Evolutionary conservation across 2,329 filamentous ascomycete species (phyloP).

Genomic region (Alternaria sp.): DNA sequence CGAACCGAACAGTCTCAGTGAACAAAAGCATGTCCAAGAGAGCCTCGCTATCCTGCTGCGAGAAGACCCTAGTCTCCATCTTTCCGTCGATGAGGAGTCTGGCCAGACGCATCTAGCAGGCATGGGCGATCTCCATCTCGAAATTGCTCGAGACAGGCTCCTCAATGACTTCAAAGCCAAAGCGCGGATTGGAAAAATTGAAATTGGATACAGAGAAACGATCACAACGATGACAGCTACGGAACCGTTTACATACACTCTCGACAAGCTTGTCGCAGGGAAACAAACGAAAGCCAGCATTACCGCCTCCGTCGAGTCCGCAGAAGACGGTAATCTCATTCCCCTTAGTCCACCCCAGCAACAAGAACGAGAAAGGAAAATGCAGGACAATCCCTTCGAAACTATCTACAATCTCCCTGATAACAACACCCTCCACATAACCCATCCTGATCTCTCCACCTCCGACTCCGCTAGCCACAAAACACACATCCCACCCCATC

Average conservation of each 20-base stretch:
- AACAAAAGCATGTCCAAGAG: constrained; percentile 80
- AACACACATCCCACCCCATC: constrained; percentile 62
- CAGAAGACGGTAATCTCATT: constrained; percentile 49
- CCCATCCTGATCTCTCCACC: constrained; percentile 60
- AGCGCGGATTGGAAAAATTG: constrained; percentile 85
- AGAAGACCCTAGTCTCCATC: constrained; percentile 91
- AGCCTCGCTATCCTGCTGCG: constrained; percentile 80
- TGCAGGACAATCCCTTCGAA: constrained; percentile 38
- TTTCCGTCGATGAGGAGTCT: constrained; percentile 84
- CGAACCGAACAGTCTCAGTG: constrained; percentile 78
- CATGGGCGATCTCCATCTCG: constrained; percentile 95
- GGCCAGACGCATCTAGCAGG: constrained; percentile 93
- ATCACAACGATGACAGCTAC: constrained; percentile 64
- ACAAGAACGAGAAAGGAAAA: constrained; percentile 27
- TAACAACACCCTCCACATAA: constrained; percentile 73
- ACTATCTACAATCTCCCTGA: constrained; percentile 57
- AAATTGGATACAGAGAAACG: constrained; percentile 94
- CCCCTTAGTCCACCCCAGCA: constrained; percentile 29
- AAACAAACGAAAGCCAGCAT: constrained; percentile 81
- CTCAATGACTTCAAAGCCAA: constrained; percentile 89
- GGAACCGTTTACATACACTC: constrained; percentile 66
- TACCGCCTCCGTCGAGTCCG: constrained; percentile 71
- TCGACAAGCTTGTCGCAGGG: constrained; percentile 82
- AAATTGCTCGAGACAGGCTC: constrained; percentile 88
- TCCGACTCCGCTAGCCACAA: constrained; percentile 42